Conservation (phyloP, 768 basidiomycete genomes). For the Butyriboletus loyo region DNA sequence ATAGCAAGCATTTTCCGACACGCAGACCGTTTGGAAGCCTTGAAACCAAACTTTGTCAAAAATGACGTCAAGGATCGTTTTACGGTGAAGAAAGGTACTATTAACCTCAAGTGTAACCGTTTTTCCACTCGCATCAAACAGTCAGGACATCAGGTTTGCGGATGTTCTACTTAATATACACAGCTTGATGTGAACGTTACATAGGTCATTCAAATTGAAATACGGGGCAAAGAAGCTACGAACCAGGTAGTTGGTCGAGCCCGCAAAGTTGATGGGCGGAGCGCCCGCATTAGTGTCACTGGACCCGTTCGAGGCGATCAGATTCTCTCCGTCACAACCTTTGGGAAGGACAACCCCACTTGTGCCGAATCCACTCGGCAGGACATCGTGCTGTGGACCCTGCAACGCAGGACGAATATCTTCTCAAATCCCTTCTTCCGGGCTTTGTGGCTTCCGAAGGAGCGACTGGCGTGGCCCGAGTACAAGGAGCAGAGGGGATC, state of each 20-base stretch:
- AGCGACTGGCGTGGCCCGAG: constrained; percentile 16
- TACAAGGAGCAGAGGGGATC: neutral
- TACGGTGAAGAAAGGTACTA: constrained; percentile 23
- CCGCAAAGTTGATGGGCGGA: constrained; percentile 36
- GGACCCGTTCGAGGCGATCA: constrained; percentile 14
- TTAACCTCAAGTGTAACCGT: constrained; percentile 39
- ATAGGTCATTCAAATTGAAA: constrained; percentile 22
- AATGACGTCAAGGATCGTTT: constrained; percentile 40
- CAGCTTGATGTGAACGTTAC: neutral
- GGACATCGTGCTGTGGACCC: constrained; percentile 16
- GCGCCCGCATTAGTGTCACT: constrained; percentile 30
- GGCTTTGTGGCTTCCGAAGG: constrained; percentile 27
- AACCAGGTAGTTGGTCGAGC: constrained; percentile 19
- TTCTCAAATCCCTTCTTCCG: constrained; percentile 24
- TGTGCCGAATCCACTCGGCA: constrained; percentile 43
- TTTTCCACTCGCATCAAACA: constrained; percentile 44
- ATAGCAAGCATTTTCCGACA: constrained; percentile 47
- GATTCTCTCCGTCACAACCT: constrained; percentile 40
- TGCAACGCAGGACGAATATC: constrained; percentile 19
- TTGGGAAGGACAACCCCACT: constrained; percentile 55
- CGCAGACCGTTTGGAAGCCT: constrained; percentile 43
- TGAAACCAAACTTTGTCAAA: constrained; percentile 43
- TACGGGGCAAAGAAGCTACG: neutral
- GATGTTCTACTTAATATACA: neutral
- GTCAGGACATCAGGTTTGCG: constrained; percentile 38